Evolutionary conservation across 768 basidiomycete species (phyloP).

Genomic region (Termitomyces sp.): DNA sequence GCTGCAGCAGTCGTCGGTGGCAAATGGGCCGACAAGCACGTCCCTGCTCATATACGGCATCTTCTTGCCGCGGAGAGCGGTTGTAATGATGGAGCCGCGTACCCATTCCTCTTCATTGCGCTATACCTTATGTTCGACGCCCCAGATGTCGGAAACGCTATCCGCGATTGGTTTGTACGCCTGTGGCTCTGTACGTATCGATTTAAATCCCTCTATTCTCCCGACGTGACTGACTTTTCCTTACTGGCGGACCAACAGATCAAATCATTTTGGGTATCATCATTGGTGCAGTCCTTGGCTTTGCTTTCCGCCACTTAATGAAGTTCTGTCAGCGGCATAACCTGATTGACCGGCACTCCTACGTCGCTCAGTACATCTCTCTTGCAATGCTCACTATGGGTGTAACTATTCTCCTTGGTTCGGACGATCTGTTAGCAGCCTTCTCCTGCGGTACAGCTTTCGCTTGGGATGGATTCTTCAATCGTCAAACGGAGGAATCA

Average conservation of each 20-base stretch:
- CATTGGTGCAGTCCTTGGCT: conserved; percentile 76
- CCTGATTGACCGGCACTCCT: conserved; percentile 91
- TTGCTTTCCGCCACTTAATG: conserved; percentile 84
- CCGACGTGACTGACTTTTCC: conserved; percentile 6
- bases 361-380: conserved; percentile 88
- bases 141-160: conserved; percentile 55
- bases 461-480: conserved; percentile 95
- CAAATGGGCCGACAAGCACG: conserved; percentile 97
- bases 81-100: conserved; percentile 96
- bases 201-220: conserved; percentile 15
- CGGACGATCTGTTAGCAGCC: conserved; percentile 92
- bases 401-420: conserved; percentile 78
- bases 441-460: conserved; percentile 96
- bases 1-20: conserved; percentile 93
- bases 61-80: conserved; percentile 77
- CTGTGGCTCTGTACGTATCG: conserved; percentile 78
- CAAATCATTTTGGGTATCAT: conserved; percentile 74
- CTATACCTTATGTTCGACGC: conserved; percentile 80
- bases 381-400: conserved; percentile 85
- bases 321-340: conserved; percentile 85
- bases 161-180: conserved; percentile 85
- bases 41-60: conserved; percentile 77
- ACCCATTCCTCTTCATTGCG: conserved; percentile 89
- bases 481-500: conserved; percentile 90
- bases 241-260: conserved; percentile 42